Evolutionary conservation across 352 stramenopile genomes (phyloP).

Genomic region (Albugo laibachii): DNA sequence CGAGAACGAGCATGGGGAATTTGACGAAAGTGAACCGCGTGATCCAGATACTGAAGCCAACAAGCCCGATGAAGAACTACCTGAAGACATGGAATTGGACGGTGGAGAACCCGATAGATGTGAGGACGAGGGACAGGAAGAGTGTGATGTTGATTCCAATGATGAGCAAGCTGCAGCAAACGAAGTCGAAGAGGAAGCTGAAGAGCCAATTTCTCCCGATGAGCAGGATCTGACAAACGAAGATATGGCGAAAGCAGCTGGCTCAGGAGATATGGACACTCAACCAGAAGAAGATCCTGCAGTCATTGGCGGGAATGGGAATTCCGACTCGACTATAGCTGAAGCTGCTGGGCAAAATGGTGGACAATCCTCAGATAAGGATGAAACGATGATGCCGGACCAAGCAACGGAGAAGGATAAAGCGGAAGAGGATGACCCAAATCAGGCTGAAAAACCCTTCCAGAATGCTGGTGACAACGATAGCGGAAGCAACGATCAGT

Average conservation of each 20-base stretch:
- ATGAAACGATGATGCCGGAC: slow-evolving; percentile 22
- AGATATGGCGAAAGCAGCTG: slow-evolving; percentile 12
- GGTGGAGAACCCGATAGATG: slow-evolving; percentile 32
- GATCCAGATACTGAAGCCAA: slow-evolving; percentile 48
- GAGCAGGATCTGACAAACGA: slow-evolving; percentile 30
- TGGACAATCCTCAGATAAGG: slow-evolving; percentile 53
- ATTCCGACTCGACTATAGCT: slow-evolving; percentile 37
- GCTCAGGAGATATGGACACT: slow-evolving; percentile 13
- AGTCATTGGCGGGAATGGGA: slow-evolving; percentile 27
- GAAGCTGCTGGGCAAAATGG: slow-evolving; percentile 48
- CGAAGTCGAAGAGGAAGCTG: slow-evolving; percentile 11
- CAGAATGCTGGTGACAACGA: slow-evolving; percentile 12
- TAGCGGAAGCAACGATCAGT: slow-evolving; percentile 24
- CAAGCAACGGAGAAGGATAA: slow-evolving; percentile 40
- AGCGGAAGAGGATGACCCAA: slow-evolving; percentile 26
- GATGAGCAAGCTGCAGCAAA: slow-evolving; percentile 17
- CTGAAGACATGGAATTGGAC: slow-evolving; percentile 77
- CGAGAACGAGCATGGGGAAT: slow-evolving; percentile 41
- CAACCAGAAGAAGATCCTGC: slow-evolving; percentile 16
- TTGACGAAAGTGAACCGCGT: slow-evolving; percentile 35
- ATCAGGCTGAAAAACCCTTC: slow-evolving; percentile 24
- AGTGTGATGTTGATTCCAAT: slow-evolving; percentile 18
- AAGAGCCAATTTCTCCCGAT: slow-evolving; percentile 13
- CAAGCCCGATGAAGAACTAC: slow-evolving; percentile 43
- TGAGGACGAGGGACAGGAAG: slow-evolving; percentile 21